Evolutionary conservation across 352 stramenopile species (phyloP).

Genomic region (Aphanomyces stellatus): DNA sequence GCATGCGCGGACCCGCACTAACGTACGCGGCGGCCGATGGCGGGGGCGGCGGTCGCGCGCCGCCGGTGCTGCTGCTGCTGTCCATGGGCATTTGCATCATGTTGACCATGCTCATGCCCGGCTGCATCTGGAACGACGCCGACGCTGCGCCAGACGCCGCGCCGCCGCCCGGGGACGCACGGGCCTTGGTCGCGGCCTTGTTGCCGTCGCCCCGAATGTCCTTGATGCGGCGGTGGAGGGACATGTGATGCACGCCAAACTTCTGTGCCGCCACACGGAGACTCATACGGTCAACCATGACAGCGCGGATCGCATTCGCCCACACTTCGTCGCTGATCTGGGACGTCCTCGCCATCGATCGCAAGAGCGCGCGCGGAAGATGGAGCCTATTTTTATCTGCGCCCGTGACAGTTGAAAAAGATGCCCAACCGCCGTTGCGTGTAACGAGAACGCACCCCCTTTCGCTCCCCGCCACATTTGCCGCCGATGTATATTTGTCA

Average conservation of each 20-base stretch:
- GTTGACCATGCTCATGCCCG: constrained; percentile 12
- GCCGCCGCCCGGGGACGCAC: too few relatives aligned
- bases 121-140: not conserved
- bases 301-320: constrained; percentile 54
- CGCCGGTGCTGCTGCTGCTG: not conserved
- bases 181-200: too few relatives aligned
- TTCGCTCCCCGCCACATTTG: too few relatives aligned
- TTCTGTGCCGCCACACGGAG: constrained; percentile 45
- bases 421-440: too few relatives aligned
- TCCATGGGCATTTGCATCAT: constrained; percentile 20
- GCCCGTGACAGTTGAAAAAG: too few relatives aligned
- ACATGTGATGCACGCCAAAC: constrained; percentile 57
- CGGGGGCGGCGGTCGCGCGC: not conserved
- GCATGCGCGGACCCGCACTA: too few relatives aligned
- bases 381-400: too few relatives aligned
- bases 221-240: constrained; percentile 40
- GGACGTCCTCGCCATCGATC: constrained; percentile 26
- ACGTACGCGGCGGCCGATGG: too few relatives aligned
- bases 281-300: constrained; percentile 54
- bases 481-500: too few relatives aligned
- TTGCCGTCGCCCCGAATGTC: constrained; percentile 15
- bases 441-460: too few relatives aligned
- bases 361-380: too few relatives aligned
- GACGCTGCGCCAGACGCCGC: too few relatives aligned
- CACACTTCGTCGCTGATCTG: constrained; percentile 42